Evolutionary conservation across 305 asterid genomes (phyloP).

Genomic region (Fraxinus greggii): DNA sequence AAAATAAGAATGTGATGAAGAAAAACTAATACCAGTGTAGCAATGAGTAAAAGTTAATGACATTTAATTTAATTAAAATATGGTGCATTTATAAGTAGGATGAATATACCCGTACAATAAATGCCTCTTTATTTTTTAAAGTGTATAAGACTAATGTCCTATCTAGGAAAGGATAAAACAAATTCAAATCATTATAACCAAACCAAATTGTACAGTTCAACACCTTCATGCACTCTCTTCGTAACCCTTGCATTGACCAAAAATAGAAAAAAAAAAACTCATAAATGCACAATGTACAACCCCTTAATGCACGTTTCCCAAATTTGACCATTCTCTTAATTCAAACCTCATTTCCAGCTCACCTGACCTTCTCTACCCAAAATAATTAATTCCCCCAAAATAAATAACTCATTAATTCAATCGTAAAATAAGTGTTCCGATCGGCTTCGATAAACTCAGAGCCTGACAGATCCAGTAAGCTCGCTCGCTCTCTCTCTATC

Average conservation of each 20-base stretch:
- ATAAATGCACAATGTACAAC: background rate
- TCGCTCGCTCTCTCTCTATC: constrained; percentile 12
- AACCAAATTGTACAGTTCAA: background rate
- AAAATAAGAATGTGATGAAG: too few relatives aligned
- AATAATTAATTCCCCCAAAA: background rate
- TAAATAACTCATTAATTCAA: background rate
- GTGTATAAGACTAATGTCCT: too few relatives aligned
- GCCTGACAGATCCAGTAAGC: constrained; percentile 38
- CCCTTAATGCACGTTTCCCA: background rate
- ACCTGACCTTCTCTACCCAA: constrained; percentile 6
- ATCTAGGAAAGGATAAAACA: too few relatives aligned
- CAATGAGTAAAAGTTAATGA: too few relatives aligned
- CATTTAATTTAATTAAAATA: too few relatives aligned
- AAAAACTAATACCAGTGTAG: too few relatives aligned
- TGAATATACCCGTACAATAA: too few relatives aligned
- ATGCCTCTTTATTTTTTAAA: too few relatives aligned
- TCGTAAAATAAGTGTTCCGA: constrained; percentile 17
- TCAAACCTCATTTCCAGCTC: constrained; percentile 27
- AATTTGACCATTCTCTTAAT: background rate
- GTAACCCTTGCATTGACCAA: background rate
- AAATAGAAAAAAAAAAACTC: background rate
- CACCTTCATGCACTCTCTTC: background rate
- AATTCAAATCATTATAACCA: too few relatives aligned
- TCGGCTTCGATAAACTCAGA: constrained; percentile 25
- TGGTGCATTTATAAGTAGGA: too few relatives aligned